Base-by-base conservation (phyloP, 2,329 filamentous ascomycete species). In the Ramichloridium luteum region DNA sequence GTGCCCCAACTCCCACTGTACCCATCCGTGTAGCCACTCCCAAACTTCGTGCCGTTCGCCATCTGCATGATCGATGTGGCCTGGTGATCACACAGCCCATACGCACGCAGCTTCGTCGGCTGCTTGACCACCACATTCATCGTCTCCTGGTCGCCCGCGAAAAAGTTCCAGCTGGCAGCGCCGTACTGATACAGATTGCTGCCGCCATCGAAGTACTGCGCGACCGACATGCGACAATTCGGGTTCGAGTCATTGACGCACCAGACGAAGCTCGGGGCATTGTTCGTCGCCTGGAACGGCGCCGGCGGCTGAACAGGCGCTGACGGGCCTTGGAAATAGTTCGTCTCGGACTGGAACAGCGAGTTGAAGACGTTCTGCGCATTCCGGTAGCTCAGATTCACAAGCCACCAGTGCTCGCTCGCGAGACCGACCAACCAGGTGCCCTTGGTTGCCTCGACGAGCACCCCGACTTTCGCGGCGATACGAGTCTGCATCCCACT, bases 391-490 rank as follows among this genome's bases (percentile, higher is more conserved):
- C 63, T 57, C 41, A 66, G 61, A 38, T 69, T 59, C 41, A 68
- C 68, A 16, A 70, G 47, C 2, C 56, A 55, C 55, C 61, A 64
- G 46, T 70, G 65, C 44, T 70, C 66, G 27, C 60, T 60, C 1
- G 57, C 58, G 3, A 64, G 64, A 15, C 62, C 66, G 6, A 61
- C 45, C 27, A 72, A 51, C 68, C 67, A 72, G 5, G 61, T 67
- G 3, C 61, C 62, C n/a, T 53, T 49, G 3, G 56, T 61, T 11
- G 57, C 57, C 44, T 68, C 60, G 13, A 43, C 25, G 12, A 41
- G 28, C 4, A 43, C 20, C 5, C 39, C 37, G 20, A 60, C 64
- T 14, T 58, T 62, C n/a, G 48, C 48, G 34, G 48, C 40, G 17
- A 38, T 39, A 32, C 48, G 59, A 30, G 55, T 58, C 12, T 16